Base-by-base conservation (phyloP, 2,329 filamentous ascomycete species). In the Verticillium nonalfalfae region DNA sequence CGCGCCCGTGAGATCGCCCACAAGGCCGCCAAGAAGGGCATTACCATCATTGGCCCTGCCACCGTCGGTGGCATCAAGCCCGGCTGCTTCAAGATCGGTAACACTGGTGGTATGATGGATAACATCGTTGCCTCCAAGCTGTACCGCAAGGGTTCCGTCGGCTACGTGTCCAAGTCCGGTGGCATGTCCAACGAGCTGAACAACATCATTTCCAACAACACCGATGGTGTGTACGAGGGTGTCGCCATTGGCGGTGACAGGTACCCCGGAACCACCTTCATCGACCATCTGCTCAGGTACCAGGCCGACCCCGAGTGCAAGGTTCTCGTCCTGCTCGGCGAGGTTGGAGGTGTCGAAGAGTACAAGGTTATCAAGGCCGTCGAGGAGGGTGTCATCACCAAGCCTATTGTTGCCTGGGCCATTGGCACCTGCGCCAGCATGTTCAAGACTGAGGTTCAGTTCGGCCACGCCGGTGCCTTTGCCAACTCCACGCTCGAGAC, bases 51-150 rank as follows among this genome's bases (percentile, higher is more conserved):
- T 74, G 95, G 95, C 68, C 95, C 95, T 67, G 95, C 95, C 71
- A 99, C 95, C 61, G 95, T 99, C 66, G 95, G 95, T 87, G 95
- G 95, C 73, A 98, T 99, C 83, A 99, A 98, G 88, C 95, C 95
- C 66, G 95, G 95, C 78, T 91, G 91, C 77, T 99, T 94, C 90
- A 99, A 98, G 88, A 99, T 99, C 68, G 95, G 95, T 78, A 99
- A 99, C 87, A 99, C 95, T 72, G 95, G 95, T 86, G 95, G 95
- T 80, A 99, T 99, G 95, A 99, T 99, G 95, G 95, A 99, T 87
- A 99, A 99, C 87, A 99, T 99, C 73, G 95, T 99, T 67, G 93
- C 95, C 70, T 98, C 95, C 77, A 99, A 99, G 89, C 91, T 99
- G 65, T 99, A 99, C 89, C 94, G 95, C 80, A 95, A 95, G 82